Conservation (phyloP, 768 basidiomycete genomes). For the Asterophora parasitica region DNA sequence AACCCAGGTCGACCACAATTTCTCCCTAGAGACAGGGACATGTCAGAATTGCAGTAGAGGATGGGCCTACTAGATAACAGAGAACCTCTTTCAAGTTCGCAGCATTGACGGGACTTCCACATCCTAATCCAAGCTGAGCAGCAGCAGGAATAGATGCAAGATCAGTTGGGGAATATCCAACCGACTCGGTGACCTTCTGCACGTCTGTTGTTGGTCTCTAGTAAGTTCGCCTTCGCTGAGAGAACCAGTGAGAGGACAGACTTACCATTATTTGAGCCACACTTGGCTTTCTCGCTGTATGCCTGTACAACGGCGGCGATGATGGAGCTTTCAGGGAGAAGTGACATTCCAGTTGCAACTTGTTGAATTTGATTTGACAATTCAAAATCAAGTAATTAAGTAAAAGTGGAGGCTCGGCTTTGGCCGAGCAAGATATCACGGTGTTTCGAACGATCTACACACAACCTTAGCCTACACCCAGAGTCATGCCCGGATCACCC, state of each 20-base stretch:
- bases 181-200: constrained; percentile 30
- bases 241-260: neutral
- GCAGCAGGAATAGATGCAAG: constrained; percentile 37
- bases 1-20: constrained; percentile 51
- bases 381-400: neutral
- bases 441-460: too few relatives aligned
- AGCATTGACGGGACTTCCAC: constrained; percentile 46
- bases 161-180: constrained; percentile 45
- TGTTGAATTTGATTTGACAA: constrained; percentile 1
- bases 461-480: too few relatives aligned
- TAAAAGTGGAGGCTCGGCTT: too few relatives aligned
- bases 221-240: neutral
- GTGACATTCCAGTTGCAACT: constrained; percentile 7
- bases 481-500: too few relatives aligned
- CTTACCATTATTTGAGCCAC: constrained; percentile 16
- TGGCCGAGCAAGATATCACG: too few relatives aligned
- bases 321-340: neutral
- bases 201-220: neutral
- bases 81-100: constrained; percentile 43
- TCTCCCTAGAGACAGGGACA: constrained; percentile 39
- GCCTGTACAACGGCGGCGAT: constrained; percentile 3
- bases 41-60: neutral
- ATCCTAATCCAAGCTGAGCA: constrained; percentile 47
- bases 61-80: neutral
- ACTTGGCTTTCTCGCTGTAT: constrained; percentile 9